Percentiles rank a stretch among this genome's conserved stretches.
Conservation (phyloP, 805 yeast genomes). For the Scheffersomyces lignosus region DNA sequence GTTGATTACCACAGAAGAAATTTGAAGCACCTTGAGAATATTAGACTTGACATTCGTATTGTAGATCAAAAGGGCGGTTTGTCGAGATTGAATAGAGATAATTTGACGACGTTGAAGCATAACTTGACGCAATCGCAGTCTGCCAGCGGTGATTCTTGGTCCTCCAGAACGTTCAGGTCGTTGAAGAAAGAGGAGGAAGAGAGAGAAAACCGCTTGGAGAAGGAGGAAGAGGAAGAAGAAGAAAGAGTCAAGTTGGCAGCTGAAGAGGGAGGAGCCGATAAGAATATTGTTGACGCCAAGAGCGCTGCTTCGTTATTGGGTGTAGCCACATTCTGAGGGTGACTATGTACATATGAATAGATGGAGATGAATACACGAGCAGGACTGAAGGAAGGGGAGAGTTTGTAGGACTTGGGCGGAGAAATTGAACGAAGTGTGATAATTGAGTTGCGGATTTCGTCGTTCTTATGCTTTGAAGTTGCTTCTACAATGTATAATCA, state of each 20-base stretch:
- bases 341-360: too few relatives aligned
- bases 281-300: constrained; percentile 61
- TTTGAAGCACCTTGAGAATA: constrained; percentile 68
- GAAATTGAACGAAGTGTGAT: too few relatives aligned
- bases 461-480: too few relatives aligned
- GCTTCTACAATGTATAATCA: too few relatives aligned
- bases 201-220: constrained; percentile 12
- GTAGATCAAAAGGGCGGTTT: constrained; percentile 81
- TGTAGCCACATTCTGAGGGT: constrained; percentile 66
- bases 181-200: constrained; percentile 28
- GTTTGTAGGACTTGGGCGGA: too few relatives aligned
- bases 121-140: constrained; percentile 45
- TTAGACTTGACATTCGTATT: constrained; percentile 67
- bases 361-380: too few relatives aligned
- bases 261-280: constrained; percentile 29
- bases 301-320: constrained; percentile 84
- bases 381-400: too few relatives aligned
- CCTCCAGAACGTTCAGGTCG: constrained; percentile 41
- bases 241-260: constrained; percentile 16
- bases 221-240: constrained; percentile 13
- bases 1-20: constrained; percentile 87
- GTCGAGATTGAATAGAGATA: constrained; percentile 77
- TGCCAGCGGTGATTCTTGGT: constrained; percentile 44
- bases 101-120: constrained; percentile 46
- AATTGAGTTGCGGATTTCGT: too few relatives aligned